A percentile compares a stretch with the other conserved stretches of the same genome.
Conservation (phyloP, 2,329 filamentous ascomycete species). For the Neofusicoccum umdonicola region DNA sequence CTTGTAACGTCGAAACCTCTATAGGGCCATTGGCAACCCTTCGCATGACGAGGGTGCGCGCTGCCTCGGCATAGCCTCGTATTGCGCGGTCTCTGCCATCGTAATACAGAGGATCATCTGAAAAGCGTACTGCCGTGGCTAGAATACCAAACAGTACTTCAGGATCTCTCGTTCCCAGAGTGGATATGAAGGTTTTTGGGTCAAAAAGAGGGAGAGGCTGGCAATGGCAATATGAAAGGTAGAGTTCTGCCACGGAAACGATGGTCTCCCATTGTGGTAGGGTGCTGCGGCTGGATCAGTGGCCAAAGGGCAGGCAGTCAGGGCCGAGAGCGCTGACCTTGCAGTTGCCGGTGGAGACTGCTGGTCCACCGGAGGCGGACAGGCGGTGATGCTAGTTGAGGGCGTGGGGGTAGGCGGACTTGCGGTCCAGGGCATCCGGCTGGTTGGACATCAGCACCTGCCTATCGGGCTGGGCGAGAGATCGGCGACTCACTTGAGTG, state of each 20-base stretch:
- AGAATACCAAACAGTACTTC: conserved; percentile 38
- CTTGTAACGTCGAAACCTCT: conserved; percentile 44
- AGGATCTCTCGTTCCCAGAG: conserved; percentile 37
- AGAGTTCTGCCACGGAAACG: conserved; percentile 39
- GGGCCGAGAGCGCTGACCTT: not conserved
- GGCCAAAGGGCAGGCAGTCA: no score
- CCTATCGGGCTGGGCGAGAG: not conserved
- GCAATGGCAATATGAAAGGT: conserved; percentile 49
- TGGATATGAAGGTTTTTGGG: conserved; percentile 40
- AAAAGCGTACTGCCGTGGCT: conserved; percentile 46
- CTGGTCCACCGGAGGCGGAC: not conserved
- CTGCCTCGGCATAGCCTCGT: conserved; percentile 27
- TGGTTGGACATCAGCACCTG: not conserved
- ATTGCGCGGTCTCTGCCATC: conserved; percentile 20
- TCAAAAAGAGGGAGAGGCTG: conserved; percentile 52
- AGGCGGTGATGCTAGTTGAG: not conserved
- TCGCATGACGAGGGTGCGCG: conserved; percentile 39
- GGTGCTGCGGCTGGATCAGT: not conserved
- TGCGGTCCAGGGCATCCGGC: conserved; percentile 9
- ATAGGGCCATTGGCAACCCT: conserved; percentile 39
- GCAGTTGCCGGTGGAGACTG: not conserved
- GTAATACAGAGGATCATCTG: conserved; percentile 26
- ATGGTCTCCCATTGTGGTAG: conserved; percentile 1
- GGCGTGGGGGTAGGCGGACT: not conserved
- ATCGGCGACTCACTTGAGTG: not conserved